Conservation (phyloP, 345 rosid species). For the Firmiana major region DNA sequence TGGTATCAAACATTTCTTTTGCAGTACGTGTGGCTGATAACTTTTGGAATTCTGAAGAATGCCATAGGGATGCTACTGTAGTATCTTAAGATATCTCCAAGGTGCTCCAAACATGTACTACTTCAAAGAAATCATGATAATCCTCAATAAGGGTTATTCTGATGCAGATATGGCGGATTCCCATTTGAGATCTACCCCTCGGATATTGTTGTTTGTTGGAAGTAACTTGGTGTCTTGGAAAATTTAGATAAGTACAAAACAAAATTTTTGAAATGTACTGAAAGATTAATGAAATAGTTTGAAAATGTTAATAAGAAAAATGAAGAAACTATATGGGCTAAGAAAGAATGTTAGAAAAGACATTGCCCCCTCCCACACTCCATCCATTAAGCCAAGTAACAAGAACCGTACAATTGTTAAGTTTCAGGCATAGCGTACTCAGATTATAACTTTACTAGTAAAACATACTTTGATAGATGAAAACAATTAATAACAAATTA, state of each 20-base stretch:
- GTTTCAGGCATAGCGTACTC: neutral
- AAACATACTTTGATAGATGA: neutral
- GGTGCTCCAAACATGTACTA: neutral
- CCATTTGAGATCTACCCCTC: neutral
- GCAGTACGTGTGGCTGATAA: neutral
- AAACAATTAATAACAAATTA: neutral
- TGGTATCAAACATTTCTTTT: neutral
- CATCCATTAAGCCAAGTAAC: neutral
- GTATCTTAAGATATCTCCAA: neutral
- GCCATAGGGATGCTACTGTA: neutral
- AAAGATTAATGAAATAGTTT: neutral
- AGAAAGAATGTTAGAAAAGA: neutral
- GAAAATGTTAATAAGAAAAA: neutral
- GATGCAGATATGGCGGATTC: neutral
- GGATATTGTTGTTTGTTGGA: neutral
- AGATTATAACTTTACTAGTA: neutral
- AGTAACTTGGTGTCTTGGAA: neutral
- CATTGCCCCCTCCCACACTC: neutral
- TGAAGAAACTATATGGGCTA: neutral
- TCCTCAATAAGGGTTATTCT: neutral
- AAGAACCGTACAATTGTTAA: neutral
- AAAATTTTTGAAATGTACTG: neutral
- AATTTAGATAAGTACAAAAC: neutral
- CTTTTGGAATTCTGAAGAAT: neutral
- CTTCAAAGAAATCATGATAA: neutral